Evolutionary conservation across 805 yeast genomes (phyloP).

Genomic region (Nakazawaea ambrosiae): DNA sequence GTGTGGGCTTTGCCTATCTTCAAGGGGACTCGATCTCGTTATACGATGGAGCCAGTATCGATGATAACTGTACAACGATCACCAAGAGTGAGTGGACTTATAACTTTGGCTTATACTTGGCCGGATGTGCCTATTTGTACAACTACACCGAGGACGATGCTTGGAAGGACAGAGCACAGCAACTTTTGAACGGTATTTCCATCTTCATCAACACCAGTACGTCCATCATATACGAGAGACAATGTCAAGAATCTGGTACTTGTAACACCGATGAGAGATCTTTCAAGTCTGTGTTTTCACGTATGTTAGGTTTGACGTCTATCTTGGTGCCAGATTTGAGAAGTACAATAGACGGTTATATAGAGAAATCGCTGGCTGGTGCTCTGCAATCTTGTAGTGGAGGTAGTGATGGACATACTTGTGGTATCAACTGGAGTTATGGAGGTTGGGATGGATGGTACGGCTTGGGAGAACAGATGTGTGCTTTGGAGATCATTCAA

Average conservation of each 20-base stretch:
- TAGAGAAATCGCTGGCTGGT: slow-evolving; percentile 25
- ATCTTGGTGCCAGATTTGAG: slow-evolving; percentile 55
- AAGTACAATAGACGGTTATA: slow-evolving; percentile 20
- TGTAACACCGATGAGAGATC: slow-evolving; percentile 88
- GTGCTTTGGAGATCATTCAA: slow-evolving; percentile 31
- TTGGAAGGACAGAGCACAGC: slow-evolving; percentile 61
- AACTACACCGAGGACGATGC: slow-evolving; percentile 56
- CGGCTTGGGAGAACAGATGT: slow-evolving; percentile 41
- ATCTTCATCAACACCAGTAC: slow-evolving; percentile 48
- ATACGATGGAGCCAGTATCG: slow-evolving; percentile 62
- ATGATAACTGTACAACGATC: slow-evolving; percentile 53
- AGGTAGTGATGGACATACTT: slow-evolving; percentile 34
- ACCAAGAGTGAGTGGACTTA: slow-evolving; percentile 74
- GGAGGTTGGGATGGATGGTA: slow-evolving; percentile 29
- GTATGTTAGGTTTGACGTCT: slow-evolving; percentile 72
- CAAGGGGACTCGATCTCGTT: slow-evolving; percentile 37
- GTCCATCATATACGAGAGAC: slow-evolving; percentile 65
- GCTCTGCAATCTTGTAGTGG: slow-evolving; percentile 40
- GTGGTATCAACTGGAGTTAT: slow-evolving; percentile 35
- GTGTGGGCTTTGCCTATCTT: slow-evolving; percentile 38
- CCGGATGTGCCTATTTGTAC: slow-evolving; percentile 78
- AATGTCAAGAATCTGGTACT: slow-evolving; percentile 58
- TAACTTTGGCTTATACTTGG: slow-evolving; percentile 71
- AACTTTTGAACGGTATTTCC: slow-evolving; percentile 45
- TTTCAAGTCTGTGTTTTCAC: slow-evolving; percentile 78